phyloP scores from a whole-genome alignment of 768 basidiomycete species.

The Agrocybe praecox region DNA sequence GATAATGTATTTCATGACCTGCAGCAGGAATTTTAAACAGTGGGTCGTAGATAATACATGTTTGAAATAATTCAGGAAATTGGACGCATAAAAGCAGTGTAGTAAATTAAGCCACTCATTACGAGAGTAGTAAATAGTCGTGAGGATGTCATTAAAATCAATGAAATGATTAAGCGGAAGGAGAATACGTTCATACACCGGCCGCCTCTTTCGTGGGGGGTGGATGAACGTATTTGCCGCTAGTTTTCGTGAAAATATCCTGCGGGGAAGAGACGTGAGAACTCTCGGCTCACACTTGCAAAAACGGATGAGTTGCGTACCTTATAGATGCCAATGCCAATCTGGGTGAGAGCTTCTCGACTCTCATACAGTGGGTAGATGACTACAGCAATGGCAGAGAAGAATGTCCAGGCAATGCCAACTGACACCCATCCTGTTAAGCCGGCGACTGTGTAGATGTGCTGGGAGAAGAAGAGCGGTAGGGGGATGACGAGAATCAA shows the following conservation, averaged over 20 bases:
- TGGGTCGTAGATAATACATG: too few species aligned
- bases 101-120: too few species aligned
- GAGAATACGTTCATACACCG: neutral
- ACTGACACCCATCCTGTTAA: constrained; percentile 81
- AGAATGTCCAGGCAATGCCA: constrained; percentile 84
- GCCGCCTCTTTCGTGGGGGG: neutral
- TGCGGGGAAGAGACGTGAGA: constrained; percentile 8
- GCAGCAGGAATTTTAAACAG: too few species aligned
- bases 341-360: constrained; percentile 60
- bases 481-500: constrained; percentile 79
- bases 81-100: too few species aligned
- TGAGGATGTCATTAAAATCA: neutral
- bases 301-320: constrained; percentile 30
- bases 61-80: too few species aligned
- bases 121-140: too few species aligned
- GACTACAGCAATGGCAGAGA: constrained; percentile 74
- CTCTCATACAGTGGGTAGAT: constrained; percentile 90
- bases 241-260: constrained; percentile 35
- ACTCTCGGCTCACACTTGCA: neutral
- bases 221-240: constrained; percentile 29
- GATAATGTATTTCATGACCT: too few species aligned
- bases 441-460: constrained; percentile 65
- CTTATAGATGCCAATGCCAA: constrained; percentile 64
- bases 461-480: constrained; percentile 83
- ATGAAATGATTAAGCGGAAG: neutral